These are phyloP conservation scores for Tephrocybe sp. DNA, from an alignment of 768 basidiomycete species.

Conservation along the genomic window DNA sequence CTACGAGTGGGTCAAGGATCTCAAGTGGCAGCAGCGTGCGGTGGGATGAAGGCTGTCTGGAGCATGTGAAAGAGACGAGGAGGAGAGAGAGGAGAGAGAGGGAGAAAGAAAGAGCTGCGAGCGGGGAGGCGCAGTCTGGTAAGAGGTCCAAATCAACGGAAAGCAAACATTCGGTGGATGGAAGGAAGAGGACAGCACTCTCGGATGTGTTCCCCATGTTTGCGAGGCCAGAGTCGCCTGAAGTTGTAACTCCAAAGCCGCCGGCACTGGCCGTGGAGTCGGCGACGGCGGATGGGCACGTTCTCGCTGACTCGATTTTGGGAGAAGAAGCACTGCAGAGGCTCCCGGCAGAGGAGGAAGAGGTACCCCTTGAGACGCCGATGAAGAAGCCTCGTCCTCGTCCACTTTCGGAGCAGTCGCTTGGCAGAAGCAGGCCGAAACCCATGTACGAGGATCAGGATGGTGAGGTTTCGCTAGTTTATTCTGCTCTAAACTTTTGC, in stretches of 20 bases:
- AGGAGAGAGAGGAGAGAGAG: conserved; percentile 24
- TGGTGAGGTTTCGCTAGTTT: conserved; percentile 33
- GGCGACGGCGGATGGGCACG: conserved; percentile 54
- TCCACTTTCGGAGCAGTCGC: conserved; percentile 64
- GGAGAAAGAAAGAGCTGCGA: conserved; percentile 19
- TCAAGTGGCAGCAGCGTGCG: conserved; percentile 44
- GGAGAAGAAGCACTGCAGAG: conserved; percentile 16
- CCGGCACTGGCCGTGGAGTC: conserved; percentile 46
- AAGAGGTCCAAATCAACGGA: conserved; percentile 25
- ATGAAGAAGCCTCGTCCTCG: conserved; percentile 47
- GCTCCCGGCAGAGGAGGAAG: conserved; percentile 11
- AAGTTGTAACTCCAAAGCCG: neutral
- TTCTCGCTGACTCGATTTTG: conserved; percentile 15
- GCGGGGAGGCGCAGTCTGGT: conserved; percentile 18
- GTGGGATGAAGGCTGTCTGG: conserved; percentile 48
- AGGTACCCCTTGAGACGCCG: conserved; percentile 32
- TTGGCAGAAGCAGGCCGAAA: conserved; percentile 45
- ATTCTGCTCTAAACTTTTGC: neutral
- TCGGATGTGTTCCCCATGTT: conserved; percentile 59
- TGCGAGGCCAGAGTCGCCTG: conserved; percentile 3
- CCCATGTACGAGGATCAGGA: conserved; percentile 54
- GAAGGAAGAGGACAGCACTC: conserved; percentile 51
- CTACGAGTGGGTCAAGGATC: conserved; percentile 24
- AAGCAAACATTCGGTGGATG: conserved; percentile 48
- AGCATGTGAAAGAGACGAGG: conserved; percentile 42